Conservation (phyloP, 345 rosid species). For the Linum tenue region DNA sequence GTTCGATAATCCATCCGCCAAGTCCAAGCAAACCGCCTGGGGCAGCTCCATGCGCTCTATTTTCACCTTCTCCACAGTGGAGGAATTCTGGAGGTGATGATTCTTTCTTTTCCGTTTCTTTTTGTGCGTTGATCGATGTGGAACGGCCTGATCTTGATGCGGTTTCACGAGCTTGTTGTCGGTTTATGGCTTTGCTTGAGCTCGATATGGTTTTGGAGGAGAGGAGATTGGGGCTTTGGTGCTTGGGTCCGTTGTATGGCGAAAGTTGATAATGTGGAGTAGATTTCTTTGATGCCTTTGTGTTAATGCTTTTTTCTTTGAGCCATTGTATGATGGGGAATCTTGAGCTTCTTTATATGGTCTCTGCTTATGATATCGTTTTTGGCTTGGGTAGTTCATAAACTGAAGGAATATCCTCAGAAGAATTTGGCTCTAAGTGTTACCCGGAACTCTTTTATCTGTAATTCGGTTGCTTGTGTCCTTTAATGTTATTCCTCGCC, state of each 20-base stretch:
- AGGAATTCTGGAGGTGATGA: slow-evolving; percentile 79
- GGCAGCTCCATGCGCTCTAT: slow-evolving; percentile 68
- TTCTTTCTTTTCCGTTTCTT: background rate
- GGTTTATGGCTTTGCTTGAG: background rate
- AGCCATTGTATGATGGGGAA: background rate
- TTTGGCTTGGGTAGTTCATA: background rate
- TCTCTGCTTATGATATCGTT: background rate
- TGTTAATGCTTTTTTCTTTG: background rate
- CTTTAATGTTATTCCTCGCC: no score
- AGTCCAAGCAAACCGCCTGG: slow-evolving; percentile 52
- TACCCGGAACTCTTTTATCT: no score
- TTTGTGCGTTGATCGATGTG: background rate
- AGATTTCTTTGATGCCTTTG: background rate
- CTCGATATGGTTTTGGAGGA: background rate
- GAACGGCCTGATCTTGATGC: background rate
- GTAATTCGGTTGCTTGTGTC: no score
- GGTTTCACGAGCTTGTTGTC: background rate
- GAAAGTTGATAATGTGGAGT: no score
- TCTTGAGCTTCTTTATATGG: background rate
- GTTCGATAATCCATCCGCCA: slow-evolving; percentile 66
- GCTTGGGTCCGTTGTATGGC: background rate
- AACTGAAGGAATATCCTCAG: background rate
- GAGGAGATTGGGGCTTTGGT: background rate
- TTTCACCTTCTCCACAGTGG: slow-evolving; percentile 61
- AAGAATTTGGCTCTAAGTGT: no score